Evolutionary conservation across 192 early-diverging fungal genomes (phyloP), one percentile per base, ranked within the genome.

Genomic region (Dispira simplex): DNA sequence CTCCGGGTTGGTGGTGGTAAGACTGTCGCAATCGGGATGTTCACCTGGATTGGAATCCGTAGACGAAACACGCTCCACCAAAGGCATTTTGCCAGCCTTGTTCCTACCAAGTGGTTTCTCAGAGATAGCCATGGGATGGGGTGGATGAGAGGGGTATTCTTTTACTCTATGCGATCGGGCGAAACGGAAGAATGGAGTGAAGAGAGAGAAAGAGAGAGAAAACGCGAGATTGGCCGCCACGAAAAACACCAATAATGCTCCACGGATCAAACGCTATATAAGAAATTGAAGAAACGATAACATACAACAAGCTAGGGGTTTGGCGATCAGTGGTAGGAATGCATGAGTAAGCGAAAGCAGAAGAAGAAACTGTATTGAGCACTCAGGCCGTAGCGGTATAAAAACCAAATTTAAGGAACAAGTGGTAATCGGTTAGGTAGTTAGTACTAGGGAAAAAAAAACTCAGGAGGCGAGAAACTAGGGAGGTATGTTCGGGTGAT

Each of bases 381-480:
- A 69, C 74, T 73, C 47, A 77, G 69, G 66, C 72, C 68, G 64
- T 74, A 73, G 65, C 74, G 73, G 52, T 70, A 69, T 73, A 74
- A 72, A 44, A 39, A 39, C 1, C 6, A 6, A 39, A 39, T 39
- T 39, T 39, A 39, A 39, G 32, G 32, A 39, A 39, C 3, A 39
- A 6, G 32, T 39, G 32, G 1, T 1, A 39, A 6, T 1, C 1
- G 32, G 12, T 13, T 21, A 56, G 18, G 9, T 63, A 23, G 62
- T 44, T 20, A 44, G 32, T 45, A 16, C 8, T 27, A 4, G 25
- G 9, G 9, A 59, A 27, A 39, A 59, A 59, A 27, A 59, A 8
- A n/a, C n/a, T n/a, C 20, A 39, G 26, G 26, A 18, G 58, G 8
- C 27, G 43, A 59, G 26, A 59, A 16, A 59, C 16, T 21, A 44